Conservation (phyloP, 106 monocot genomes). For the Xerophyta viscosa region DNA sequence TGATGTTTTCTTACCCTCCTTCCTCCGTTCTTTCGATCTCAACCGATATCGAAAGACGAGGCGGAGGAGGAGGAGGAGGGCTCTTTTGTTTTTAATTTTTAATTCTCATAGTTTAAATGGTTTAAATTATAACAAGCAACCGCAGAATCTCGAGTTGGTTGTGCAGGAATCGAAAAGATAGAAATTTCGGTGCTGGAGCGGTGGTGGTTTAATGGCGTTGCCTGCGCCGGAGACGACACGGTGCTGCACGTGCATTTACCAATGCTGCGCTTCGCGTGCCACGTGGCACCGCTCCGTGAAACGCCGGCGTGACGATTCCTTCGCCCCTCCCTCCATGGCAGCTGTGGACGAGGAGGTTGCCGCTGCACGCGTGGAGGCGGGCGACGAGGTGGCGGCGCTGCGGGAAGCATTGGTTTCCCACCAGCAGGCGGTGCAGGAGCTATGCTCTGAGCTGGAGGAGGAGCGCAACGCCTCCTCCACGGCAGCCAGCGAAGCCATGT, state of each 20-base stretch:
- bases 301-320: slow-evolving; percentile 18
- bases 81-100: not conserved
- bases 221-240: not conserved
- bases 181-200: not conserved
- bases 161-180: not conserved
- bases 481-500: slow-evolving; percentile 53
- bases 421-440: slow-evolving; percentile 29
- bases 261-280: not conserved
- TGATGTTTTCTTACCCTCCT: too few species aligned
- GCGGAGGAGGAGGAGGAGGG: slow-evolving; percentile 1
- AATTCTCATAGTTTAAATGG: not conserved
- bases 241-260: slow-evolving; percentile 6
- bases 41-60: not conserved
- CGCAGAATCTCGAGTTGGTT: not conserved
- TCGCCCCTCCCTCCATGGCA: not conserved
- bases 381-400: slow-evolving; percentile 27
- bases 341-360: not conserved
- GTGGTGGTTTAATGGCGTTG: slow-evolving; percentile 2
- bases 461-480: slow-evolving; percentile 38
- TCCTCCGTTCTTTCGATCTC: slow-evolving; percentile 5
- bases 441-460: slow-evolving; percentile 40
- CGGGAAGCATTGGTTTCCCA: slow-evolving; percentile 34
- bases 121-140: too few species aligned
- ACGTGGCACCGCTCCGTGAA: slow-evolving; percentile 18
- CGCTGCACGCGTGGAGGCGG: slow-evolving; percentile 20